Base-by-base conservation (phyloP, 345 rosid species). In the Boechera divaricarpa region DNA sequence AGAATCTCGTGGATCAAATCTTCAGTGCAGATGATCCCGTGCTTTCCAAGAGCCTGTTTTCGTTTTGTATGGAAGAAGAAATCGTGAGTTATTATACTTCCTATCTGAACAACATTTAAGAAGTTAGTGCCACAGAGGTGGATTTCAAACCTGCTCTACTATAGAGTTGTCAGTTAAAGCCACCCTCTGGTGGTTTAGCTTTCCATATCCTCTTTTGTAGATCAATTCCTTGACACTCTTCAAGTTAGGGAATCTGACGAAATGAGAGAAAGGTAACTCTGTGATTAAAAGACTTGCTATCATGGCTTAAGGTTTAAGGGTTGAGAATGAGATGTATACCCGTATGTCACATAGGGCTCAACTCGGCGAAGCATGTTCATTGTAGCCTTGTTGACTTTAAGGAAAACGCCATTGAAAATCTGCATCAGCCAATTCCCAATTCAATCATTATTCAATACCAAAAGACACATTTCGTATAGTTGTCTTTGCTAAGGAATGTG, bases 351-450 rank as follows among this genome's bases (percentile, higher is more conserved):
- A 80, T 92, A 94, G 16, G 97, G 98, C 73, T 90, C 97, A 79
- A 94, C 97, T 55, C 96, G 81, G 71, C 87, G 97, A 42, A 94
- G 89, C 98, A 92, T 92, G 68, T 94, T 92, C 84, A 92, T 54
- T 15, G 98, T 91, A 16, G 98, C 96, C 63, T 90, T 90, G 89
- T 90, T 94, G 16, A 94, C 98, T 77, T 90, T 94, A 15, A 94
- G 86, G 75, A 94, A 90, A 12, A 92, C 98, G 4, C 98, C 98
- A 51, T 92, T 94, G 70, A 92, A 94, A 4, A 94, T 94, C 98
- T 92, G 86, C 15, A 71, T 36, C 32, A 63, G 10, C 24, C 13
- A n/a, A 32, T 2, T 15, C 18, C 21, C 66, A 10, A 13, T 10
- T 41, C 45, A 59, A 54, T 26, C 21, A 29, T 5, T 5, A 21